These are phyloP conservation scores for Aspergillus ustus DNA, from an alignment of 2,329 filamentous ascomycete species.

Conservation along the genomic window DNA sequence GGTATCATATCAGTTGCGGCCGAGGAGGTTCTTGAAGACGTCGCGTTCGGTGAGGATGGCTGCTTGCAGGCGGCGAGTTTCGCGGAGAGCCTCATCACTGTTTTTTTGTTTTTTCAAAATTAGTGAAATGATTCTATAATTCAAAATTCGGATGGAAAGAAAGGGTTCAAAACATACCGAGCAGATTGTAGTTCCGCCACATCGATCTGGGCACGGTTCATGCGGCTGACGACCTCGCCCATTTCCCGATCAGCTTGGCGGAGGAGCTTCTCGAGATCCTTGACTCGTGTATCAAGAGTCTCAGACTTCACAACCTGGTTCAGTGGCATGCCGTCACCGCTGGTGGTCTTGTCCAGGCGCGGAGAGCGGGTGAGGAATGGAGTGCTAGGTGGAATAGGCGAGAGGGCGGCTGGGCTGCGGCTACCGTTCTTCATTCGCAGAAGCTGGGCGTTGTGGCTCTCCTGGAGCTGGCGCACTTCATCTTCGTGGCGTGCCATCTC, in stretches of 20 bases:
- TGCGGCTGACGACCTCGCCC: constrained; percentile 79
- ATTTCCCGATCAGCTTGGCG: constrained; percentile 77
- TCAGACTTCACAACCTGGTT: constrained; percentile 75
- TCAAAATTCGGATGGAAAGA: constrained; percentile 4
- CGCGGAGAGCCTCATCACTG: constrained; percentile 72
- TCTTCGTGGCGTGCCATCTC: constrained; percentile 83
- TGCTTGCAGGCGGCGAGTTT: constrained; percentile 71
- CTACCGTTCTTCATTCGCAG: constrained; percentile 67
- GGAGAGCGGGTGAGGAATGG: constrained; percentile 65
- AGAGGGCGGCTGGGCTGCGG: constrained; percentile 52
- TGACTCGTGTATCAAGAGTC: constrained; percentile 75
- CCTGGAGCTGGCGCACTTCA: constrained; percentile 75
- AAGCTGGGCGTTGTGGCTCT: constrained; percentile 77
- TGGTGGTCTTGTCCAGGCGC: constrained; percentile 64
- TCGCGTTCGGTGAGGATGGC: constrained; percentile 68
- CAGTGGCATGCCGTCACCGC: constrained; percentile 62
- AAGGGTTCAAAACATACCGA: constrained; percentile 37
- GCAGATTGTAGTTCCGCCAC: constrained; percentile 73
- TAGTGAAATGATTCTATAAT: constrained; percentile 23
- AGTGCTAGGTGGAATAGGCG: constrained; percentile 64
- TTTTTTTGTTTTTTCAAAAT: no score
- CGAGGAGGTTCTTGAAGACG: constrained; percentile 58
- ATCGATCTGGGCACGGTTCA: constrained; percentile 83
- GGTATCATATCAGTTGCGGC: constrained; percentile 15
- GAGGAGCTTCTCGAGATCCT: constrained; percentile 82